phyloP scores from a whole-genome alignment of 306 rosid genomes.

The Trifolium pratense region DNA sequence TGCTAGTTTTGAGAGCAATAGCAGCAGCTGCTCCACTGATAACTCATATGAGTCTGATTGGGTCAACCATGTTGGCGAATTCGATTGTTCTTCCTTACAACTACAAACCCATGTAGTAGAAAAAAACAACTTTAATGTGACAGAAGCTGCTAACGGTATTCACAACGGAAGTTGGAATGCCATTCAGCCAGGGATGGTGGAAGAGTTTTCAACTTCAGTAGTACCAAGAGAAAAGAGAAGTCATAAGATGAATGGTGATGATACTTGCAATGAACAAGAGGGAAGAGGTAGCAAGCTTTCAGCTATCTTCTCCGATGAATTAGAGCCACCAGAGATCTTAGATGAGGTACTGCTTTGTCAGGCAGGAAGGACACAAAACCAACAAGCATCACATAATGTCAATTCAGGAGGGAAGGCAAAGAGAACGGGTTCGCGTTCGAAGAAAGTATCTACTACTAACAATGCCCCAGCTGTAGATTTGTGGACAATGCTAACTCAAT shows the following conservation, averaged over 20 bases:
- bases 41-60: slow-evolving; percentile 41
- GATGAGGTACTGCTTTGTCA: slow-evolving; percentile 51
- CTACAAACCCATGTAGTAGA: slow-evolving; percentile 35
- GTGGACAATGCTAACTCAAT: slow-evolving; percentile 67
- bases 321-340: slow-evolving; percentile 48
- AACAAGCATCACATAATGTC: slow-evolving; percentile 39
- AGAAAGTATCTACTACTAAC: slow-evolving; percentile 41
- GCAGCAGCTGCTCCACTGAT: slow-evolving; percentile 42
- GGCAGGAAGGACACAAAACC: slow-evolving; percentile 2
- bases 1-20: slow-evolving; percentile 42
- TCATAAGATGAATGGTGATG: slow-evolving; percentile 35
- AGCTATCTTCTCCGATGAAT: slow-evolving; percentile 43
- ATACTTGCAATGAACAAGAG: slow-evolving; percentile 38
- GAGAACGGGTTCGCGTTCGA: slow-evolving; percentile 42
- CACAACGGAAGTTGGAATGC: slow-evolving; percentile 26
- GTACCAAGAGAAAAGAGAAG: slow-evolving; percentile 45
- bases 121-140: slow-evolving; percentile 9
- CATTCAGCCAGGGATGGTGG: slow-evolving; percentile 22
- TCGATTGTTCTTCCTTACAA: slow-evolving; percentile 29
- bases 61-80: slow-evolving; percentile 34
- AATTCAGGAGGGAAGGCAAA: slow-evolving; percentile 36
- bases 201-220: slow-evolving; percentile 3
- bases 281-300: slow-evolving; percentile 55
- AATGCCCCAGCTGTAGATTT: slow-evolving; percentile 52
- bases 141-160: slow-evolving; percentile 21